These are phyloP conservation scores for Trichomonas vaginalis DNA, from an alignment of 208 protist genomes.

Conservation along the genomic window DNA sequence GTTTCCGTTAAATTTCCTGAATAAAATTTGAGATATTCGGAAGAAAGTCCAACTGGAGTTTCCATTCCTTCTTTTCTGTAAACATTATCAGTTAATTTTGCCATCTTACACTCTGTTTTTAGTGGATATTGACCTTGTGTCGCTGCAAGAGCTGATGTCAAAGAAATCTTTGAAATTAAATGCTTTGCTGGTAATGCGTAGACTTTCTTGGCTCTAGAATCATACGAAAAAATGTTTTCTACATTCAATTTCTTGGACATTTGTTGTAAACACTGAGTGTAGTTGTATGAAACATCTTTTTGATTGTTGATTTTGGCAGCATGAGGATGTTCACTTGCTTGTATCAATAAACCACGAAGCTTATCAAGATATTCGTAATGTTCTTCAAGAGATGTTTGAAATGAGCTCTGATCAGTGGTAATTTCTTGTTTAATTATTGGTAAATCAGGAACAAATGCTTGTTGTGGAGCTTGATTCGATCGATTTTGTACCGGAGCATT, in stretches of 20 bases:
- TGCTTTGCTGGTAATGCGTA: background rate
- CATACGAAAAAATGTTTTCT: background rate
- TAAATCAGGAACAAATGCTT: background rate
- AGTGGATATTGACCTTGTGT: background rate
- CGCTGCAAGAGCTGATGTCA: background rate
- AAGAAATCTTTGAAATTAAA: background rate
- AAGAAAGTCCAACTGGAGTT: background rate
- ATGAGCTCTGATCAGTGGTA: background rate
- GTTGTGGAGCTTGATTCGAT: background rate
- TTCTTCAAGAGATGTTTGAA: background rate
- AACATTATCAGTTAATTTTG: background rate
- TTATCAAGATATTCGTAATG: background rate
- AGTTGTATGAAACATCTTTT: background rate
- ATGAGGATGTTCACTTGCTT: too few relatives aligned
- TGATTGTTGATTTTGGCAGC: background rate
- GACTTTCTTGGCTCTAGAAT: background rate
- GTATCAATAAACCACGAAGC: background rate
- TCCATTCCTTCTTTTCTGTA: background rate
- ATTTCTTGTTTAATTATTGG: background rate
- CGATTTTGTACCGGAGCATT: background rate
- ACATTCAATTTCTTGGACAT: background rate
- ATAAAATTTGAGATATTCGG: background rate
- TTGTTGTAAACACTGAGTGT: background rate
- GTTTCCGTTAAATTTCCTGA: background rate
- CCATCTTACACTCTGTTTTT: background rate